Conservation (phyloP, 2,329 filamentous ascomycete species). For the Colletotrichum liriopes region DNA sequence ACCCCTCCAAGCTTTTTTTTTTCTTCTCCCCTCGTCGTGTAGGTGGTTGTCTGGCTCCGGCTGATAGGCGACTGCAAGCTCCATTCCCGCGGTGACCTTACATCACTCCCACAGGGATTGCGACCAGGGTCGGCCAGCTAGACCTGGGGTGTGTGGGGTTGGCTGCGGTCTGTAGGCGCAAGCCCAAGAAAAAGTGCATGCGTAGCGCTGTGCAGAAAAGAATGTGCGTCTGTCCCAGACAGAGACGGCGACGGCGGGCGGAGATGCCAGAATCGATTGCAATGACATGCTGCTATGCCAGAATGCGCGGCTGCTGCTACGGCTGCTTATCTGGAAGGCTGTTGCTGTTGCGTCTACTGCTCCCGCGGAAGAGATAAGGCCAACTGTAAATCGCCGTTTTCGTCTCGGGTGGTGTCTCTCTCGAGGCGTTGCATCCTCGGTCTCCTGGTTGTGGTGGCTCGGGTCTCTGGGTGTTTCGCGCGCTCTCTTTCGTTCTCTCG, state of each 20-base stretch:
- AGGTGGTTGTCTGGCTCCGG: conserved; percentile 35
- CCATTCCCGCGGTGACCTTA: conserved; percentile 43
- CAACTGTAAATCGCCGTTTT: conserved; percentile 29
- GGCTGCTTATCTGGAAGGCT: conserved; percentile 1
- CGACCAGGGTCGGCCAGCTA: conserved; percentile 28
- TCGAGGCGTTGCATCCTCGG: background rate
- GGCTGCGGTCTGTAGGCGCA: conserved; percentile 32
- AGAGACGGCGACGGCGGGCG: conserved; percentile 7
- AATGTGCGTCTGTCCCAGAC: conserved; percentile 3
- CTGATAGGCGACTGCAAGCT: conserved; percentile 42
- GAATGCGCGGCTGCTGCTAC: background rate
- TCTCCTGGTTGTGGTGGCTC: background rate
- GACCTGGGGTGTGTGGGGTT: conserved; percentile 42
- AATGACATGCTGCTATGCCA: background rate
- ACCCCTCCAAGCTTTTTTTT: conserved; percentile 38
- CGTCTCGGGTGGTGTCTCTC: conserved; percentile 16
- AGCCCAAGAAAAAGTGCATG: conserved; percentile 33
- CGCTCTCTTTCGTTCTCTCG: conserved; percentile 8
- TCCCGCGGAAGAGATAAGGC: conserved; percentile 5
- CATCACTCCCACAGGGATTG: conserved; percentile 42
- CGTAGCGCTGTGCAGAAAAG: conserved; percentile 24
- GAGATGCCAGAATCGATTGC: conserved; percentile 24
- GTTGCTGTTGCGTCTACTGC: background rate
- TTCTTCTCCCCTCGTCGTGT: conserved; percentile 2
- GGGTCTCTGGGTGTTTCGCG: background rate